phyloP scores from a whole-genome alignment of 1,284 basidiomycete species.

The Somion occarium region DNA sequence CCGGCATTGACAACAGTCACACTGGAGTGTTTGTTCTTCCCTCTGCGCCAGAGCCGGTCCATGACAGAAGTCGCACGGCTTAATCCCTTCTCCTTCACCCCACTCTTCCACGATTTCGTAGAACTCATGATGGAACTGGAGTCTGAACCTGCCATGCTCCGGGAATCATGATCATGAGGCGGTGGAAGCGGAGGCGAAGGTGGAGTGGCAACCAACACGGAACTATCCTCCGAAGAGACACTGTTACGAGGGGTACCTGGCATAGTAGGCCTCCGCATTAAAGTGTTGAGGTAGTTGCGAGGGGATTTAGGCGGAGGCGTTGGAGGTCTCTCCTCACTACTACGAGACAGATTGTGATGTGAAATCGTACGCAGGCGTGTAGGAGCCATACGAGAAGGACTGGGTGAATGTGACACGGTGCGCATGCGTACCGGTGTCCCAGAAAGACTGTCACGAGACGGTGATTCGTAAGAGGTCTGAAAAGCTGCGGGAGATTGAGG shows the following conservation, averaged over 20 bases:
- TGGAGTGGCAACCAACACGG: constrained; percentile 27
- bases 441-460: not conserved
- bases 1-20: constrained; percentile 14
- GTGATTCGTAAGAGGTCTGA: not conserved
- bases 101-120: constrained; percentile 24
- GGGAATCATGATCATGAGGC: constrained; percentile 15
- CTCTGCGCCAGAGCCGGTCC: constrained; percentile 25
- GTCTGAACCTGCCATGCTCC: constrained; percentile 14
- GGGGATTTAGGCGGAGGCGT: constrained; percentile 22
- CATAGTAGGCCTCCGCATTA: constrained; percentile 24
- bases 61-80: constrained; percentile 29
- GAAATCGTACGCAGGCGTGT: not conserved
- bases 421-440: not conserved
- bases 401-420: not conserved
- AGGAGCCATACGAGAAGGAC: not conserved
- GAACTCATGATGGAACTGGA: constrained; percentile 21
- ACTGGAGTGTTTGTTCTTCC: constrained; percentile 18
- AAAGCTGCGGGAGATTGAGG: not conserved
- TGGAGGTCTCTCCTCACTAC: constrained; percentile 13
- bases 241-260: constrained; percentile 26
- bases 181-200: constrained; percentile 20
- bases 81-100: constrained; percentile 21
- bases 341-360: not conserved
- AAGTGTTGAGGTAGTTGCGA: constrained; percentile 24
- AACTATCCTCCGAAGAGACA: constrained; percentile 29